phyloP scores from a whole-genome alignment of 2,329 filamentous ascomycete species.

The Calonectria pseudoreteaudii region DNA sequence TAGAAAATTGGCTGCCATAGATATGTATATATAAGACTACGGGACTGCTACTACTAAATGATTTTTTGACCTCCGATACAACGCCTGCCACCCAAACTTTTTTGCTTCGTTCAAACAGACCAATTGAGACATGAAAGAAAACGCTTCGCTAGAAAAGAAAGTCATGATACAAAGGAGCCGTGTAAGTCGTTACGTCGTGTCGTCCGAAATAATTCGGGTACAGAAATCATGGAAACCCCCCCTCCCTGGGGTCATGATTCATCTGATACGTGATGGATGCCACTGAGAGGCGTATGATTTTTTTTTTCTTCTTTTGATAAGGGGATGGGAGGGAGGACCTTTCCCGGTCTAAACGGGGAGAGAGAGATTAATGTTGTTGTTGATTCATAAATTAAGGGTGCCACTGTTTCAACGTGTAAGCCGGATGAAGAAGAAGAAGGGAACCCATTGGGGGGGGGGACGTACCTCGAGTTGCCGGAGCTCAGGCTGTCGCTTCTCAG shows the following conservation, averaged over 20 bases:
- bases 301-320: neutral
- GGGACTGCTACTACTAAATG: neutral
- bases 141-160: neutral
- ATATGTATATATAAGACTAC: neutral
- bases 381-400: neutral
- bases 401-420: neutral
- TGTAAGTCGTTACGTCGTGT: neutral
- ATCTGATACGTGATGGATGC: neutral
- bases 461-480: neutral
- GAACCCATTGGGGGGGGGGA: no score
- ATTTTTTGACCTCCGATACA: neutral
- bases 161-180: neutral
- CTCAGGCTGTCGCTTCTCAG: neutral
- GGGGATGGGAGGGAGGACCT: no score
- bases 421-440: no score
- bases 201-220: neutral
- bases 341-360: neutral
- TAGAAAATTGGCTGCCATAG: neutral
- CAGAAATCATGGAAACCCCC: neutral
- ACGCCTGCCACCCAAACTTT: neutral
- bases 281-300: neutral
- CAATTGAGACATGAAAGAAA: neutral
- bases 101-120: neutral
- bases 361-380: no score
- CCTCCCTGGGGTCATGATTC: neutral